phyloP scores from a whole-genome alignment of 202 grass and related monocot species.

The Panicum virgatum region DNA sequence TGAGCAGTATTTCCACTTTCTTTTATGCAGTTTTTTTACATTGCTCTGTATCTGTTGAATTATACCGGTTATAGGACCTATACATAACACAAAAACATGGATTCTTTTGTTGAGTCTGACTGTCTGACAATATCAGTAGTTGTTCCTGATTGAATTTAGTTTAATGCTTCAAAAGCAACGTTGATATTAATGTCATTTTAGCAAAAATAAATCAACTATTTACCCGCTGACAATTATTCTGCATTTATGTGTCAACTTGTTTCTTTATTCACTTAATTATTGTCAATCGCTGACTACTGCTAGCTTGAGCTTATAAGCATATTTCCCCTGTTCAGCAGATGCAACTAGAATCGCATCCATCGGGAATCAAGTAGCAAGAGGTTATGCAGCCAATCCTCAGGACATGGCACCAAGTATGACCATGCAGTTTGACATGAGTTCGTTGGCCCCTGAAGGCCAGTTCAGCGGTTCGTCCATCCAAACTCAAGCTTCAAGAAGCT shows the following conservation, averaged over 20 bases:
- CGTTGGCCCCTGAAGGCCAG: slow-evolving; percentile 49
- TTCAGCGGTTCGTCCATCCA: slow-evolving; percentile 50
- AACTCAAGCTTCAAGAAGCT: slow-evolving; percentile 44
- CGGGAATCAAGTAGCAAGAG: slow-evolving; percentile 40
- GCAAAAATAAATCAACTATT: background rate
- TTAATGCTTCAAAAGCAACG: slow-evolving; percentile 4
- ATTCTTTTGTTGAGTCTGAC: background rate
- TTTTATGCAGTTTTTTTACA: background rate
- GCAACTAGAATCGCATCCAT: slow-evolving; percentile 49
- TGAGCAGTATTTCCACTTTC: too few relatives aligned
- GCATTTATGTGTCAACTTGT: background rate
- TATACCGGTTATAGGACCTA: background rate
- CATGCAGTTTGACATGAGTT: slow-evolving; percentile 57
- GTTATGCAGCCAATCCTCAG: slow-evolving; percentile 51
- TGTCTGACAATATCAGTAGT: background rate
- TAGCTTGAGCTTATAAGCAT: slow-evolving; percentile 15
- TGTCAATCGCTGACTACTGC: background rate
- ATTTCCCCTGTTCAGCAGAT: slow-evolving; percentile 43
- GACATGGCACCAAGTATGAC: slow-evolving; percentile 40
- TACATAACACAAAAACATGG: background rate
- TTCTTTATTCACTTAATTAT: slow-evolving; percentile 7
- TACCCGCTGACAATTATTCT: slow-evolving; percentile 4
- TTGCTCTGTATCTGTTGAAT: background rate
- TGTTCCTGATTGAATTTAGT: background rate
- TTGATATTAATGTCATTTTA: background rate